Evolutionary conservation across 2,329 filamentous ascomycete genomes (phyloP).

Genomic region (Tolypocladium sp.): DNA sequence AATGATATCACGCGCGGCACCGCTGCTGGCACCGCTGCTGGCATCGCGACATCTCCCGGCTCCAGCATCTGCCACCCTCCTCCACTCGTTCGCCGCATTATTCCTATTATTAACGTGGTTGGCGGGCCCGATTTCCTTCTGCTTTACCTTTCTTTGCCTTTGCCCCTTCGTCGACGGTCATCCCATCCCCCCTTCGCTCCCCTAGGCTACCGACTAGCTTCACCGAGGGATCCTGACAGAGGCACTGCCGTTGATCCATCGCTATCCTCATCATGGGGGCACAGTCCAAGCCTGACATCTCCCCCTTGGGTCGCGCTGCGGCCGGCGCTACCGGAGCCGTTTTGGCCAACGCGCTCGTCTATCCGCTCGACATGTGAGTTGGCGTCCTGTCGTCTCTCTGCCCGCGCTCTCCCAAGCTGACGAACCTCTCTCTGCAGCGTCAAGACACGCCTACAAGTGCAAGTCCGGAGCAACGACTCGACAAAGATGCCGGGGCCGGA

Average conservation of each 20-base stretch:
- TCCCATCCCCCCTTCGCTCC: background rate
- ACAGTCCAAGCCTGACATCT: slow-evolving; percentile 62
- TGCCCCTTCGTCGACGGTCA: background rate
- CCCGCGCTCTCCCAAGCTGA: background rate
- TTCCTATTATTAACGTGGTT: background rate
- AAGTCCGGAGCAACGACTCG: slow-evolving; percentile 57
- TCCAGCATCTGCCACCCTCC: background rate
- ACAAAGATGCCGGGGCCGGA: slow-evolving; percentile 17
- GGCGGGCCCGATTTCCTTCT: background rate
- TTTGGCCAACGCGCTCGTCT: slow-evolving; percentile 88
- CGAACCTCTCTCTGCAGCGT: slow-evolving; percentile 48
- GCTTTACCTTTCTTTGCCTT: background rate
- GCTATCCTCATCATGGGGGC: slow-evolving; percentile 31
- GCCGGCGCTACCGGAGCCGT: slow-evolving; percentile 90
- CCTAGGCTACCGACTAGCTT: background rate
- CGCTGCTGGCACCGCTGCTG: background rate
- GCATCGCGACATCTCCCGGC: background rate
- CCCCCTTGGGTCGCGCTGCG: slow-evolving; percentile 87
- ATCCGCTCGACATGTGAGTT: slow-evolving; percentile 89
- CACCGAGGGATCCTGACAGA: background rate
- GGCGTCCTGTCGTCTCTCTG: background rate
- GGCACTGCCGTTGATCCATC: background rate
- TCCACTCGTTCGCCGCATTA: background rate
- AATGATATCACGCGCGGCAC: background rate
- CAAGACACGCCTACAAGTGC: slow-evolving; percentile 92